phyloP scores from a whole-genome alignment of 2,329 filamentous ascomycete genomes.

The Trichoderma brevicompactum region DNA sequence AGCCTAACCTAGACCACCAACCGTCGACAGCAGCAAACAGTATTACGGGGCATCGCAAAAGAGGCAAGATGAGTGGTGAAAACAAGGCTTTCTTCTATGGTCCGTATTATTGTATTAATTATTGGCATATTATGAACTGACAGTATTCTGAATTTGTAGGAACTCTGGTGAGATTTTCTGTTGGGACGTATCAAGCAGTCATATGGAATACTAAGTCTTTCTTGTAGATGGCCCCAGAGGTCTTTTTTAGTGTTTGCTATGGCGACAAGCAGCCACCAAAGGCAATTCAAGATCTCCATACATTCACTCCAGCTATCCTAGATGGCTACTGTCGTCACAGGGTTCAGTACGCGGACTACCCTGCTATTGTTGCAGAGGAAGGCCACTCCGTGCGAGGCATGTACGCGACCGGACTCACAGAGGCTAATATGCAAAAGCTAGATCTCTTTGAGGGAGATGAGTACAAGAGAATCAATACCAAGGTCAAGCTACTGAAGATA shows the following conservation, averaged over 20 bases:
- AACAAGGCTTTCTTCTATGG: slow-evolving; percentile 63
- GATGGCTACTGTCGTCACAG: slow-evolving; percentile 71
- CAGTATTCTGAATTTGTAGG: background rate
- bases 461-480: slow-evolving; percentile 63
- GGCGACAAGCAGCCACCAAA: slow-evolving; percentile 55
- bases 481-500: slow-evolving; percentile 56
- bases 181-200: background rate
- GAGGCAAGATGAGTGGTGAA: slow-evolving; percentile 47
- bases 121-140: background rate
- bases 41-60: background rate
- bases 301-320: slow-evolving; percentile 75
- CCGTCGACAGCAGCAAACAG: background rate
- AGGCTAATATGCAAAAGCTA: slow-evolving; percentile 73
- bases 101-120: slow-evolving; percentile 35
- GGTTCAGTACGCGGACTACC: slow-evolving; percentile 75
- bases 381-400: slow-evolving; percentile 71
- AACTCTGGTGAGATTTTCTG: slow-evolving; percentile 7
- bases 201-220: slow-evolving; percentile 31
- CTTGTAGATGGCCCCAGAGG: slow-evolving; percentile 74
- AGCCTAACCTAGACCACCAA: background rate
- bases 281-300: slow-evolving; percentile 59
- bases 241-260: slow-evolving; percentile 86
- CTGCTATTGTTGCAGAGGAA: slow-evolving; percentile 67
- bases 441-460: slow-evolving; percentile 82
- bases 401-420: slow-evolving; percentile 76